phyloP scores from a whole-genome alignment of 106 monocot genomes.

The Allium fistulosum region DNA sequence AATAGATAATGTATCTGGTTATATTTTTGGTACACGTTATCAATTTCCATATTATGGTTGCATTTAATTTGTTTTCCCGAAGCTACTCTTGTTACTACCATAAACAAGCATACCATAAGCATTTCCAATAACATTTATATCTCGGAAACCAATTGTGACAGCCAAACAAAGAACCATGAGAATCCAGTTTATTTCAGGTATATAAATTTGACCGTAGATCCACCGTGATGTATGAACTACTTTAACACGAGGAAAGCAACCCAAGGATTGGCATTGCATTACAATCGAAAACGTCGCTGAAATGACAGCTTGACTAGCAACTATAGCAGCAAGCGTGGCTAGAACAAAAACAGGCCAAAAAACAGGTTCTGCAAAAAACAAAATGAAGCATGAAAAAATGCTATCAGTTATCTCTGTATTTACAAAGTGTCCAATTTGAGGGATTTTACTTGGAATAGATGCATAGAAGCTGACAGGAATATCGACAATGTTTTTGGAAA shows the following conservation, averaged over 20 bases:
- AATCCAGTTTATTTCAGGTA: constrained; percentile 87
- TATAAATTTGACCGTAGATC: constrained; percentile 78
- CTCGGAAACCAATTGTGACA: constrained; percentile 66
- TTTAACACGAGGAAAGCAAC: constrained; percentile 90
- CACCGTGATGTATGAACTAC: constrained; percentile 75
- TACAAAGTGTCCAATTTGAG: too few species aligned
- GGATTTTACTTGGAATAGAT: constrained; percentile 39
- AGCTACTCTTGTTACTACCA: too few species aligned
- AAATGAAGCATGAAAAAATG: not conserved
- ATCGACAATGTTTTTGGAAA: constrained; percentile 25
- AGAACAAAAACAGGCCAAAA: constrained; percentile 84
- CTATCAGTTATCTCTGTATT: not conserved
- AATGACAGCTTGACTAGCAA: constrained; percentile 83
- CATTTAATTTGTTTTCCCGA: too few species aligned
- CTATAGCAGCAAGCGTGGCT: constrained; percentile 72
- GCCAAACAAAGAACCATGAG: constrained; percentile 72
- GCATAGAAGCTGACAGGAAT: constrained; percentile 35
- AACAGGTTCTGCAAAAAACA: constrained; percentile 45
- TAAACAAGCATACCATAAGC: constrained; percentile 58
- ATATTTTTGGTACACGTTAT: too few species aligned
- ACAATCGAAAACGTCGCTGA: constrained; percentile 94
- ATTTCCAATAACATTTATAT: constrained; percentile 65
- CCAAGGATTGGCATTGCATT: constrained; percentile 76
- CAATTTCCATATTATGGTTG: too few species aligned
- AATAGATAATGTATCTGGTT: too few species aligned